A percentile compares a stretch with the other conserved stretches of the same genome.
Conservation (phyloP, 768 basidiomycete genomes). For the Suillus tomentosus region DNA sequence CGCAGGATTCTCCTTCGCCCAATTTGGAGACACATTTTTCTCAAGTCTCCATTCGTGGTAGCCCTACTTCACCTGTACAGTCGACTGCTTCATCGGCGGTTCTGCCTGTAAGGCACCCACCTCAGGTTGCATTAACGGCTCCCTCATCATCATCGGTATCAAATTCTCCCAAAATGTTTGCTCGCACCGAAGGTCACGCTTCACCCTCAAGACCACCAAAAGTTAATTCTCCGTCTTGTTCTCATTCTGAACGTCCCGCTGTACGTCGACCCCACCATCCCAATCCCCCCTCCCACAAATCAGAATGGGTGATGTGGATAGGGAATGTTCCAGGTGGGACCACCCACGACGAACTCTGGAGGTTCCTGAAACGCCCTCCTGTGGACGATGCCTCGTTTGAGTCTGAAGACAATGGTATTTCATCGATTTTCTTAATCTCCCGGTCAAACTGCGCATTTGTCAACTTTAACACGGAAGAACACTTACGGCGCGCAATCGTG, state of each 20-base stretch:
- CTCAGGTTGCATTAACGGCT: background rate
- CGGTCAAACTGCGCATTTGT: conserved; percentile 95
- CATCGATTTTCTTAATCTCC: conserved; percentile 91
- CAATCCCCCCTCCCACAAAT: conserved; percentile 69
- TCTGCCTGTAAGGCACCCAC: background rate
- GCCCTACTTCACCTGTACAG: conserved; percentile 17
- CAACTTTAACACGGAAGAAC: conserved; percentile 71
- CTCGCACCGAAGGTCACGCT: background rate
- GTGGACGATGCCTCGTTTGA: conserved; percentile 7
- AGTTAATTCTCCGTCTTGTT: conserved; percentile 7
- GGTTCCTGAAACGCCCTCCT: conserved; percentile 63
- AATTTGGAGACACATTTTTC: conserved; percentile 25
- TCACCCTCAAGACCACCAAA: conserved; percentile 10
- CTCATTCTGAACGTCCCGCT: conserved; percentile 30
- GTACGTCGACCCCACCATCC: conserved; percentile 66
- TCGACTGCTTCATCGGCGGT: conserved; percentile 6
- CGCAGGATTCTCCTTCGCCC: conserved; percentile 18
- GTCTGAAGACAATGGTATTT: conserved; percentile 51
- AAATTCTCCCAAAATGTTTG: conserved; percentile 8
- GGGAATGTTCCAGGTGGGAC: conserved; percentile 90
- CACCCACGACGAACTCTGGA: conserved; percentile 82
- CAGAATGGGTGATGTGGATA: conserved; percentile 96
- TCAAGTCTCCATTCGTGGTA: conserved; percentile 19
- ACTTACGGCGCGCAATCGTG: conserved; percentile 66
- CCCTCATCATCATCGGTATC: conserved; percentile 11